phyloP scores from a whole-genome alignment of 75 land plant genomes.

The Cunninghamia lanceolata region DNA sequence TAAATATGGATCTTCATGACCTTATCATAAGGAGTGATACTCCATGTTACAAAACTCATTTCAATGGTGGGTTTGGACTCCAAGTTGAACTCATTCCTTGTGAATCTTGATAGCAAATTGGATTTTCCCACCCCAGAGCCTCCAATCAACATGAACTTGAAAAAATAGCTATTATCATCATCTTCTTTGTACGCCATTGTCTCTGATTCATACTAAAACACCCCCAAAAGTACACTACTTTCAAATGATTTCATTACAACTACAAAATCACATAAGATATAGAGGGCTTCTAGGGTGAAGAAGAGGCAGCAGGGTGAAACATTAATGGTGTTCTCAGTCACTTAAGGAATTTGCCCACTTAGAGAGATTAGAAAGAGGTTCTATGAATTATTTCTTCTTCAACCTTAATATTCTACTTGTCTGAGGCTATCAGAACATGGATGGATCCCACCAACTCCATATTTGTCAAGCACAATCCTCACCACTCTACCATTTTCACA shows the following conservation, averaged over 20 bases:
- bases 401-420: too few species aligned
- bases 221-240: neutral
- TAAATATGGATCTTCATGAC: slow-evolving; percentile 63
- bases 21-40: slow-evolving; percentile 51
- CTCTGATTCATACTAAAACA: neutral
- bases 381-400: too few species aligned
- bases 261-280: neutral
- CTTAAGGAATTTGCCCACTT: too few species aligned
- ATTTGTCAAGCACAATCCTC: too few species aligned
- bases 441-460: too few species aligned
- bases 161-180: slow-evolving; percentile 57
- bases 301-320: too few species aligned
- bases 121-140: slow-evolving; percentile 57
- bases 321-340: too few species aligned
- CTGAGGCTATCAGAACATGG: too few species aligned
- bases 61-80: slow-evolving; percentile 70
- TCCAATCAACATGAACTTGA: slow-evolving; percentile 57
- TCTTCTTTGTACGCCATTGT: slow-evolving; percentile 45
- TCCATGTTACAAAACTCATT: slow-evolving; percentile 59
- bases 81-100: slow-evolving; percentile 54
- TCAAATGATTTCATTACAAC: neutral
- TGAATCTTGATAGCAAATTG: slow-evolving; percentile 48
- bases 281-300: too few species aligned
- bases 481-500: too few species aligned
- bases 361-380: too few species aligned